Evolutionary conservation across 768 basidiomycete species (phyloP).

Genomic region (Infundibulicybe gibba): DNA sequence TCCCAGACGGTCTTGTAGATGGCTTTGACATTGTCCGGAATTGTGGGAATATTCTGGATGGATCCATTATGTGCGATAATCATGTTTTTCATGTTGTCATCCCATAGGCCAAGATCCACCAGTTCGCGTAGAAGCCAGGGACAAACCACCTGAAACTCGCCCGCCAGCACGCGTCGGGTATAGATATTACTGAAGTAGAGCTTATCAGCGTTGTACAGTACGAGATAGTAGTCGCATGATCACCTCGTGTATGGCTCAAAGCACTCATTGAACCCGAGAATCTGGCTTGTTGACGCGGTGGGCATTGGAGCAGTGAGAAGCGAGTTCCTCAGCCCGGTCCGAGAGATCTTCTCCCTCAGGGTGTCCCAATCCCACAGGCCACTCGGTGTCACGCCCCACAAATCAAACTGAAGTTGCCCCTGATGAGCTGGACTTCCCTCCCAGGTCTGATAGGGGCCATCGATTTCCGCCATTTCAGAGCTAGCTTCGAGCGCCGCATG

Average conservation of each 20-base stretch:
- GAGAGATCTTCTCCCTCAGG: slow-evolving; percentile 83
- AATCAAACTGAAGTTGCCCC: slow-evolving; percentile 89
- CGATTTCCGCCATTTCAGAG: slow-evolving; percentile 74
- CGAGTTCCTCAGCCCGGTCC: slow-evolving; percentile 85
- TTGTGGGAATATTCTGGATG: slow-evolving; percentile 80
- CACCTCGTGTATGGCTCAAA: slow-evolving; percentile 98
- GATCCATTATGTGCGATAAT: slow-evolving; percentile 96
- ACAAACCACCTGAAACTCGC: slow-evolving; percentile 99
- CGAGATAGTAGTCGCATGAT: slow-evolving; percentile 8
- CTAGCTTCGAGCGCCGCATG: slow-evolving; percentile 92
- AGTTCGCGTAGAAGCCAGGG: slow-evolving; percentile 99
- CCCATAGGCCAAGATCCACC: slow-evolving; percentile 92
- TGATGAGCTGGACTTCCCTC: slow-evolving; percentile 41
- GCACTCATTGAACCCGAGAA: slow-evolving; percentile 97
- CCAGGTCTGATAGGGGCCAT: slow-evolving; percentile 78
- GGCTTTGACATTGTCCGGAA: slow-evolving; percentile 89
- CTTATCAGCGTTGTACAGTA: too few species aligned
- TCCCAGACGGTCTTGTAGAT: slow-evolving; percentile 99
- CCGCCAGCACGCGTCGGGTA: slow-evolving; percentile 97
- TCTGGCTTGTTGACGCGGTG: slow-evolving; percentile 97
- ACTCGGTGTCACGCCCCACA: slow-evolving; percentile 91
- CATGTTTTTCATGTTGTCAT: slow-evolving; percentile 99
- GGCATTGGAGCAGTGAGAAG: slow-evolving; percentile 96
- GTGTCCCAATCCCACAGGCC: slow-evolving; percentile 91
- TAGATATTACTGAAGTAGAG: slow-evolving; percentile 81